Base-by-base conservation (phyloP, 164 flowering plant genomes). In the Nelumbo lutea region DNA sequence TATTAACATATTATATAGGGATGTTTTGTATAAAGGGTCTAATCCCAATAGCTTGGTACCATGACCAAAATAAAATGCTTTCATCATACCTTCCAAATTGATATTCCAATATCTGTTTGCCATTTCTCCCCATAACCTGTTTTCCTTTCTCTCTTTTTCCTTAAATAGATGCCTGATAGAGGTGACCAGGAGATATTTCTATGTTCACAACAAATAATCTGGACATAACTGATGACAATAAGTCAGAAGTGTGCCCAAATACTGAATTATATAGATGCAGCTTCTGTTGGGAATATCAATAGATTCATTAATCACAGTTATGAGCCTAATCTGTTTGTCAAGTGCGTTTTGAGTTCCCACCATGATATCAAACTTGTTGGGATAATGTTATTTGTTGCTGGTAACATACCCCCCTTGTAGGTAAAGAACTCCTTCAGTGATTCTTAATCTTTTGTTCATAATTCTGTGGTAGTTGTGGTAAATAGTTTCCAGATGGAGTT, bases 241-340 rank as follows among this genome's bases (percentile, higher is more conserved):
- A 39, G 14, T 72, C 70, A 52, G 88, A 87, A 38, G 70, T 52
- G 76, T 41, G 8, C 85, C 90, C 4, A 87, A 87, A 59, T 89
- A 72, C 56, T 86, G 91, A 27, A 27, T 27, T 27, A 27, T 77
- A 87, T 89, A 68, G 95, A 89, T 78, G 95, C 91, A 13, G 86
- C 86, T 8, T 65, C 78, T 0, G 74, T 64, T 58, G 95, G 95
- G 38, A 89, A 87, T 70, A 43, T 89, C 65, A 82, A 90, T 0
- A 78, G 91, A 73, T 87, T 86, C 62, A 82, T 89, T 10, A 89
- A 89, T 64, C 95, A 89, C 69, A 87, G 95, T 65, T 89, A 91
- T 70, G 85, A 82, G 50, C 95, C 95, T 1, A 89, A 89, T 70
- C 75, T 89, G 0, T 89, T 87, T 70, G 87, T 89, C 5, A 91